Evolutionary conservation across 805 yeast species (phyloP).

Genomic region (Candida ovalis): DNA sequence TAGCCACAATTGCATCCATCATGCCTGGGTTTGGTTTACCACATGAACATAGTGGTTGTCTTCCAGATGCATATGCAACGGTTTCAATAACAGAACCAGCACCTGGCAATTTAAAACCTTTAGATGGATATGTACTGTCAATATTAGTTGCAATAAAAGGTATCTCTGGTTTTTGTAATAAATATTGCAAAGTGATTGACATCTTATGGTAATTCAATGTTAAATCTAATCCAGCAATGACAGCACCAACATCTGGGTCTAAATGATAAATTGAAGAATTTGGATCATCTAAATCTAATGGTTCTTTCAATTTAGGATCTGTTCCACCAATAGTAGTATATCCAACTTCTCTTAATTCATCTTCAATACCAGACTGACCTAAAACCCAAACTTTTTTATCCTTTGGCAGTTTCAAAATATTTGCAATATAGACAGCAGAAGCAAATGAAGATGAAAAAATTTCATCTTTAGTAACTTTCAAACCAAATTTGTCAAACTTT

Average conservation of each 20-base stretch:
- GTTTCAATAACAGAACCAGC: constrained; percentile 90
- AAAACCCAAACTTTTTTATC: constrained; percentile 81
- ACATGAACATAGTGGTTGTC: constrained; percentile 75
- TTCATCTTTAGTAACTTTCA: constrained; percentile 52
- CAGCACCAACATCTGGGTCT: constrained; percentile 80
- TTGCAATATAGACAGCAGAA: constrained; percentile 77
- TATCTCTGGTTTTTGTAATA: constrained; percentile 52
- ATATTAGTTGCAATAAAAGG: constrained; percentile 90
- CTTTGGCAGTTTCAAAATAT: constrained; percentile 69
- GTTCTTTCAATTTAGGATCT: constrained; percentile 54
- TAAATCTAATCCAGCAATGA: constrained; percentile 81
- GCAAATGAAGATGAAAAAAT: constrained; percentile 93
- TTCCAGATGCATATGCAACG: constrained; percentile 68
- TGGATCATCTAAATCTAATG: constrained; percentile 54
- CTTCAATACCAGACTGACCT: constrained; percentile 84
- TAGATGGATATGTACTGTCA: constrained; percentile 90
- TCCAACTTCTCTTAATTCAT: constrained; percentile 73
- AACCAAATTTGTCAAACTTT: constrained; percentile 65
- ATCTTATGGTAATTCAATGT: constrained; percentile 77
- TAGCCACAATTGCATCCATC: constrained; percentile 84
- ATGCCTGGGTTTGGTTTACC: constrained; percentile 90
- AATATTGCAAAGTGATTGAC: constrained; percentile 77
- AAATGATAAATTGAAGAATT: constrained; percentile 52
- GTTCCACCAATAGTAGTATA: constrained; percentile 79
- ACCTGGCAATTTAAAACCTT: constrained; percentile 84